Conservation (phyloP, 441 rosid genomes). For the Populus hybrid region DNA sequence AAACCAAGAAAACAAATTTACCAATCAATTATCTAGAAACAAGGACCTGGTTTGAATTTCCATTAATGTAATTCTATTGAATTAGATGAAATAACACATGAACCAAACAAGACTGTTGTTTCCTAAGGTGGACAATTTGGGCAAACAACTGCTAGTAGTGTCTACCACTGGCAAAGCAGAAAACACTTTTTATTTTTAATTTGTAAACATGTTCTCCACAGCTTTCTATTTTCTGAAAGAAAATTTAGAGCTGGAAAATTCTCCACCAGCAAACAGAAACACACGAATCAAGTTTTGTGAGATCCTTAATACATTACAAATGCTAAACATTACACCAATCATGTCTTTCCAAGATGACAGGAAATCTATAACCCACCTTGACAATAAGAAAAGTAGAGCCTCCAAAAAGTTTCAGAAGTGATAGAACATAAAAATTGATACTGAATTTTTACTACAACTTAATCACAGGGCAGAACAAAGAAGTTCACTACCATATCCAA, state of each 20-base stretch:
- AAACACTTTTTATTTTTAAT: background rate
- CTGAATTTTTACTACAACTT: background rate
- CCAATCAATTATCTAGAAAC: background rate
- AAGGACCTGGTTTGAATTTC: background rate
- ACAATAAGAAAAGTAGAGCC: background rate
- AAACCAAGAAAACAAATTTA: too few species aligned
- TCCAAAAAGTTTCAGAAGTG: background rate
- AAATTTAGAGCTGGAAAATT: background rate
- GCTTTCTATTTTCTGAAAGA: background rate
- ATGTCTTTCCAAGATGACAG: background rate
- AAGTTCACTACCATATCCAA: background rate
- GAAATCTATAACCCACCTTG: background rate
- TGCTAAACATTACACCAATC: background rate
- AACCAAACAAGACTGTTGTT: background rate
- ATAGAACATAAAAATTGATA: background rate
- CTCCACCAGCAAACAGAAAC: background rate
- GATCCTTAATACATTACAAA: background rate
- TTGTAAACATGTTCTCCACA: background rate
- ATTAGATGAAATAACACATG: background rate
- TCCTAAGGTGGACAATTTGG: background rate
- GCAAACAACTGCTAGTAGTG: background rate
- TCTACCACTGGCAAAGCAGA: background rate
- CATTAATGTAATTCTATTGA: background rate
- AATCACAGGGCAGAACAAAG: conserved; percentile 1
- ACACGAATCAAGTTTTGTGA: background rate